Evolutionary conservation across 2,329 filamentous ascomycete species (phyloP), one percentile per base, ranked within the genome.

Genomic region (Zymoseptoria passerinii): DNA sequence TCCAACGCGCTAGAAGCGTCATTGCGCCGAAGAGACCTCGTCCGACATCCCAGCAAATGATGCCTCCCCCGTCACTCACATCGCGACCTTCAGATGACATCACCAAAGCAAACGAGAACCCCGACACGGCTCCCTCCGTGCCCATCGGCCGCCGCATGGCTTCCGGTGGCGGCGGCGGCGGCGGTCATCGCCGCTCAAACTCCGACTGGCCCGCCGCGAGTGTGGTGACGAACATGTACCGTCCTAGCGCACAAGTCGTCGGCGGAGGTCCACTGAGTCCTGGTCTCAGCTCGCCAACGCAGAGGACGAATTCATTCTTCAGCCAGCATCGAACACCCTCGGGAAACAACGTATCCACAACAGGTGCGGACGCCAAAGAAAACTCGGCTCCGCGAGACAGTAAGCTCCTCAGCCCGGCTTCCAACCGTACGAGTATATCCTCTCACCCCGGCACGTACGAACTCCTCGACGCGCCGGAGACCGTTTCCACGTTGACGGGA

Each of bases 211-310:
- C 68, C 8, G 62, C 65, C 18, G 88, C 89, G 7, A 84, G 81
- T 60, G 83, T 95, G 28, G 87, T 96, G 53, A 90, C 89, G 67
- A 91, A 92, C 73, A 95, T 96, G 88, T 95, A 95, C 76, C 87
- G 86, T 68, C 87, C 87, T 13, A 82, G 85, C 8, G 71, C 74
- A 3, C 8, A 68, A 63, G 8, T 55, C 82, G 18, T 58, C 62
- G 23, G 23, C 4, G 23, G 23, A 3, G 68, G 66, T 10, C 68
- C 69, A 48, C 50, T 65, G 65, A 64, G 68, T 56, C 71, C 87
- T 20, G 81, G 83, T 3, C 81, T 84, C 8, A 78, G 82, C 57
- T 76, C 73, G 50, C 87, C 85, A 20, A 68, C 62, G 80, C 83
- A 50, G 28, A 62, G 72, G 27, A 71, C 72, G n/a, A 73, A 83